Conservation (phyloP, 805 yeast genomes). For the Sugiyamaella smithiae region DNA sequence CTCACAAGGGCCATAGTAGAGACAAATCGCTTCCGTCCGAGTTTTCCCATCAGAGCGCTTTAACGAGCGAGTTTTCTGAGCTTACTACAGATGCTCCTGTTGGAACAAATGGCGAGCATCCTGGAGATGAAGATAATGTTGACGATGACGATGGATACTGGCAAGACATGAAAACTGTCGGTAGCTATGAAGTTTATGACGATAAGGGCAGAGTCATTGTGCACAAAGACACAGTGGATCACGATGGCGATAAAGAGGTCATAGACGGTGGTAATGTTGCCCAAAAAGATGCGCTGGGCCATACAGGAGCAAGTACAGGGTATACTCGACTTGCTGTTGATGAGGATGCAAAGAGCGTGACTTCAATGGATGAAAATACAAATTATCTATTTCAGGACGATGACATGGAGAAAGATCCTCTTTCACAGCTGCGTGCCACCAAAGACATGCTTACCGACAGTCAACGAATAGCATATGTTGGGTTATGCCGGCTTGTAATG, state of each 20-base stretch:
- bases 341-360: slow-evolving; percentile 69
- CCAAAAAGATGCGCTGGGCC: slow-evolving; percentile 25
- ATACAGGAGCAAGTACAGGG: slow-evolving; percentile 55
- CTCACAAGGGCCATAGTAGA: not conserved
- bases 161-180: slow-evolving; percentile 84
- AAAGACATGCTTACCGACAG: slow-evolving; percentile 75
- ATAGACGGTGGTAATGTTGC: slow-evolving; percentile 14
- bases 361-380: slow-evolving; percentile 50
- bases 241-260: slow-evolving; percentile 23
- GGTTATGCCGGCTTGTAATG: slow-evolving; percentile 69
- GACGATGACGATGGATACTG: slow-evolving; percentile 47
- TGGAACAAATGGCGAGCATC: not conserved
- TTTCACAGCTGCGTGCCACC: slow-evolving; percentile 74
- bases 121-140: not conserved
- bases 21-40: slow-evolving; percentile 24
- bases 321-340: slow-evolving; percentile 88
- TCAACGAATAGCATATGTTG: slow-evolving; percentile 90
- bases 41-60: slow-evolving; percentile 17
- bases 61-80: slow-evolving; percentile 4
- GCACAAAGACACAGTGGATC: slow-evolving; percentile 19
- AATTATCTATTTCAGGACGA: slow-evolving; percentile 53
- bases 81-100: slow-evolving; percentile 1
- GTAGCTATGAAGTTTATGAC: slow-evolving; percentile 75
- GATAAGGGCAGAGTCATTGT: slow-evolving; percentile 52
- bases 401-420: slow-evolving; percentile 45